Evolutionary conservation across 2,329 filamentous ascomycete species (phyloP), one percentile per base, ranked within the genome.

Genomic region (Byssoonygena ceratinophila): DNA sequence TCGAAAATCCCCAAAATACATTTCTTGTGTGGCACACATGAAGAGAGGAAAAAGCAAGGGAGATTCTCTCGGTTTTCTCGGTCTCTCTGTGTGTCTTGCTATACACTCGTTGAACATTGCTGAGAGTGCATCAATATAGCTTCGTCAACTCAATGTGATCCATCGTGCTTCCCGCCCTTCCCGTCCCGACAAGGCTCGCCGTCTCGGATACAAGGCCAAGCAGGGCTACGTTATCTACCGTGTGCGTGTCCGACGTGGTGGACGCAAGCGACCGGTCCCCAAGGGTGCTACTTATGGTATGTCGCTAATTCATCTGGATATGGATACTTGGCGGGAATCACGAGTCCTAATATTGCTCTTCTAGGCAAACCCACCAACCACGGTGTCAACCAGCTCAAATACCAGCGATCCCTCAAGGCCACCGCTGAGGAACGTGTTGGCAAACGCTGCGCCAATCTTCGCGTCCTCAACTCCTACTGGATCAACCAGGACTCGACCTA

Each of bases 101-200:
- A 88, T 89, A 88, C 87, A 95, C 88, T 95, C 88, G 88, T 94
- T 96, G 90, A 96, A 94, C 88, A 80, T 90, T 84, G 88, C 91
- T 96, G 90, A 96, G 90, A 96, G 88, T 96, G 86, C 88, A 92
- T 92, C 78, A 92, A 91, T 90, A 91, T 92, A 96, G 91, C 88
- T 94, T 76, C 90, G 91, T 81, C 91, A 97, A 82, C 81, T 97
- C 79, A 94, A 97, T 80, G 90, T 96, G 76, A 92, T 97, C 80
- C 92, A 98, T 84, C 91, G 92, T 75, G 92, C 92, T 72, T 94
- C 89, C 70, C 90, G 91, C 70, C 92, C 92, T 67, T 95, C 90
- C 69, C 44, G 50, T 44, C 39, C 39, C 80, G 94, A 98, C 81
- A 98, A 98, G 87, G 92, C 94, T 73, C 92, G 92, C 78, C 92